A percentile compares a stretch with the other conserved stretches of the same genome.
These are phyloP conservation scores for Phanerodontia chrysosporium DNA, from an alignment of 768 basidiomycete species.

Conservation along the genomic window DNA sequence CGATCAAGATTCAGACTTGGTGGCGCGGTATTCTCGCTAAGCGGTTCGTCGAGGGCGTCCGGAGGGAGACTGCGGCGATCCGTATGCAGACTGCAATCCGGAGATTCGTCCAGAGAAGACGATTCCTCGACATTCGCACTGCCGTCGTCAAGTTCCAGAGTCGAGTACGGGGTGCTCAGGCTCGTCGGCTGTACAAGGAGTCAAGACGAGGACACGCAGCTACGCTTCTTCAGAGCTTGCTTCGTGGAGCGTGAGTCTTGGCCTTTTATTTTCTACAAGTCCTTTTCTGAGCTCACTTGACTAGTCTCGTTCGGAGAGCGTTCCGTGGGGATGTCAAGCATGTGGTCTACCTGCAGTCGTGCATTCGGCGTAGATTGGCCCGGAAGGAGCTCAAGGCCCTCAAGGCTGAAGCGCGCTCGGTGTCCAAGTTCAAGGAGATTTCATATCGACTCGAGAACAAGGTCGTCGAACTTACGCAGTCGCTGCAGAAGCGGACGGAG, in stretches of 20 bases:
- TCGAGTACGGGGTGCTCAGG: conserved; percentile 77
- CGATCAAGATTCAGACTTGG: conserved; percentile 89
- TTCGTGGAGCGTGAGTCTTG: conserved; percentile 80
- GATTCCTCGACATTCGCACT: conserved; percentile 57
- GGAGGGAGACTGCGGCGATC: conserved; percentile 70
- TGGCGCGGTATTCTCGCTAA: conserved; percentile 87
- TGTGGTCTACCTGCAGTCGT: conserved; percentile 87
- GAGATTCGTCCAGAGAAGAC: conserved; percentile 67
- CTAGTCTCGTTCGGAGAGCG: conserved; percentile 51
- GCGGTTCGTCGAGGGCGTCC: conserved; percentile 63
- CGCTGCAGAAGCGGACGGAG: conserved; percentile 80
- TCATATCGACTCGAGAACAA: conserved; percentile 98
- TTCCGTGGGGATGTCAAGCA: conserved; percentile 60
- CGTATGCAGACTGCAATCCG: conserved; percentile 73
- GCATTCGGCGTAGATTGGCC: conserved; percentile 84
- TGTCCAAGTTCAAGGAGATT: conserved; percentile 97
- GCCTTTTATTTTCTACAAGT: not conserved
- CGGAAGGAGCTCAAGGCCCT: conserved; percentile 80
- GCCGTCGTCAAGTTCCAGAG: conserved; percentile 77
- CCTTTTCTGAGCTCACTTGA: not conserved
- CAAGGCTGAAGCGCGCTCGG: conserved; percentile 90
- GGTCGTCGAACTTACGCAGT: conserved; percentile 96
- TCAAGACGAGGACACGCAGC: conserved; percentile 59
- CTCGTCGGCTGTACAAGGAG: conserved; percentile 56
- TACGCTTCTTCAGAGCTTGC: conserved; percentile 70